phyloP scores from a whole-genome alignment of 345 rosid genomes.

The Mangifera indica region DNA sequence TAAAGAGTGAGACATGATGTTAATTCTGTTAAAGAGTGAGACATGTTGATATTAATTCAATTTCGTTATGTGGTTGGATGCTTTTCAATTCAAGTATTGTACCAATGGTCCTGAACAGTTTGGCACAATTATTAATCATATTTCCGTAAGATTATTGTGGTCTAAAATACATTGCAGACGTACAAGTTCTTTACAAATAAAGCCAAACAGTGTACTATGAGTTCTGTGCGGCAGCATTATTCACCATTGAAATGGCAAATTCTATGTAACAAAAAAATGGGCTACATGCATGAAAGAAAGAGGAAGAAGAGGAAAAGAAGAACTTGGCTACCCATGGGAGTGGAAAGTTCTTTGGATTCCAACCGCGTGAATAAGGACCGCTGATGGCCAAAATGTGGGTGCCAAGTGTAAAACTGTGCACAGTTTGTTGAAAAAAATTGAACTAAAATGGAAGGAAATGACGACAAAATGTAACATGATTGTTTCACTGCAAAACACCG shows the following conservation, averaged over 20 bases:
- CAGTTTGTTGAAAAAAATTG: not conserved
- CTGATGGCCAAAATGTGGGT: not conserved
- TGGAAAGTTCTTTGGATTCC: not conserved
- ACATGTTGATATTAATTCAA: no score
- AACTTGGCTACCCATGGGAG: not conserved
- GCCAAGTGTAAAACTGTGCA: slow-evolving; percentile 12
- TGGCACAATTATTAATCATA: no score
- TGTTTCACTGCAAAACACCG: not conserved
- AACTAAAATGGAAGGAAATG: not conserved
- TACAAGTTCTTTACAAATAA: not conserved
- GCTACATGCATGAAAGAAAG: not conserved
- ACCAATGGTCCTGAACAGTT: no score
- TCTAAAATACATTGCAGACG: no score
- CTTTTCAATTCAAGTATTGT: no score
- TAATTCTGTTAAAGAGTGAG: no score
- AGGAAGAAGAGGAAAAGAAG: not conserved
- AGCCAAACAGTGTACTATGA: not conserved
- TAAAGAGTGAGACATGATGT: slow-evolving; percentile 5
- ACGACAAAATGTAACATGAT: not conserved
- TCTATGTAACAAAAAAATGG: no score
- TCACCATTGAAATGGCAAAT: not conserved
- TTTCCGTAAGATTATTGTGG: no score
- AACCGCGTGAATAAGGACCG: slow-evolving; percentile 3
- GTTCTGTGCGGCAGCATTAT: not conserved
- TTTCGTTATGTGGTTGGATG: no score